Base-by-base conservation (phyloP, 2,329 filamentous ascomycete genomes). In the Epichloe aotearoae region DNA sequence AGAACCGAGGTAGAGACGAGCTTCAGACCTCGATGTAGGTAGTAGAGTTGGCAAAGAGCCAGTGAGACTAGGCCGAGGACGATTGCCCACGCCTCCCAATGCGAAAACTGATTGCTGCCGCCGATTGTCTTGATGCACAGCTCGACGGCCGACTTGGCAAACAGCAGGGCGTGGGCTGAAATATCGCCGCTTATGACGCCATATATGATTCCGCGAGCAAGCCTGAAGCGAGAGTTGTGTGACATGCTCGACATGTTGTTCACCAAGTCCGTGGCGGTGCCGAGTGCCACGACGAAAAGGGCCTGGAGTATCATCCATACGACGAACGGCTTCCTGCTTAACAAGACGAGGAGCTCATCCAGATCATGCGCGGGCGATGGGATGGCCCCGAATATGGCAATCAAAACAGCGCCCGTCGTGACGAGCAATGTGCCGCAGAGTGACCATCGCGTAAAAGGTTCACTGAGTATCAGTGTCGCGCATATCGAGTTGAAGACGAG, bases 401-500 rank as follows among this genome's bases (percentile, higher is more conserved):
- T 97, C 54, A 98, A 70, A 5, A 94, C 73, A n/a, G 93, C 93
- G 50, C 93, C 93, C 20, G 74, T 75, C 55, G 88, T 91, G 41
- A 97, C 93, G 47, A 98, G 79, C 49, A 93, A 61, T 1, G 93
- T 98, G 38, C 93, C 93, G 61, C 87, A 79, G 38, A 95, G 75
- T n/a, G 91, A 96, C 77, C 89, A 94, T 65, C 79, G 80, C 49
- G 93, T 97, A 69, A 97, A 98, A 4, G 90, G 88, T 68, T 98
- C 91, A 62, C 86, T 84, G 46, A 98, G 78, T 61, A 97, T 88
- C 52, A 97, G 72, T 43, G 89, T 94, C 54, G 93, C 93, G 75
- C 94, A 95, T 67, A 97, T 88, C 52, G 91, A 95, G 73, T 98
- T 98, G 76, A 98, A 98, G 55, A 98, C 93, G 50, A 98, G 77